These are phyloP conservation scores for Perkinsus marinus DNA, from an alignment of 169 alveolate species.

Conservation along the genomic window DNA sequence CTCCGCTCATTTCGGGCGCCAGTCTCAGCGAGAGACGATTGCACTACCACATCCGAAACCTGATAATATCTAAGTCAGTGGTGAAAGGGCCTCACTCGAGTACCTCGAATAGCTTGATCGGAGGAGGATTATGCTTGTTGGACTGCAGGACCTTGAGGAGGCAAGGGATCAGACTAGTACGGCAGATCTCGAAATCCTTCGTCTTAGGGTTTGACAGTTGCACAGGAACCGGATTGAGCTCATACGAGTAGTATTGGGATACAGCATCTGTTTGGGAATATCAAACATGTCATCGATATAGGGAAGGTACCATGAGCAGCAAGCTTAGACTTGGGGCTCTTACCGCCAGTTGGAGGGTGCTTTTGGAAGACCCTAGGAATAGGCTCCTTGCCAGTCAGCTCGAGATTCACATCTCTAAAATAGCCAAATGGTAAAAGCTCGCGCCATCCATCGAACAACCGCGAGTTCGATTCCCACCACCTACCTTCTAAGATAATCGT, in stretches of 20 bases:
- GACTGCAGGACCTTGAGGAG: slow-evolving; percentile 67
- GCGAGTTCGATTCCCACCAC: slow-evolving; percentile 11
- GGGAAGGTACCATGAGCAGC: not conserved
- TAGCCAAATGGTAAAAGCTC: not conserved
- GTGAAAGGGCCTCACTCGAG: slow-evolving; percentile 58
- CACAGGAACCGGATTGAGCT: slow-evolving; percentile 43
- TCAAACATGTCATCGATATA: not conserved
- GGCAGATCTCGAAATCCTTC: slow-evolving; percentile 69
- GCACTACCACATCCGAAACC: not conserved
- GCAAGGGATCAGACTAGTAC: slow-evolving; percentile 85
- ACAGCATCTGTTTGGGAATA: not conserved
- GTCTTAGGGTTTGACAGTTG: slow-evolving; percentile 76
- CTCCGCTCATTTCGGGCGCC: not conserved
- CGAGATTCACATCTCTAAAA: not conserved
- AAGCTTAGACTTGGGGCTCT: not conserved
- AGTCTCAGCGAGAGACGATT: not conserved
- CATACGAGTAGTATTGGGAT: not conserved
- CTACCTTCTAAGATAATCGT: slow-evolving; percentile 28
- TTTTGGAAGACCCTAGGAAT: not conserved
- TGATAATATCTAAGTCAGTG: slow-evolving; percentile 7
- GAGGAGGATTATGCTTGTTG: slow-evolving; percentile 68
- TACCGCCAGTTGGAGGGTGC: not conserved
- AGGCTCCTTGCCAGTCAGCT: not conserved
- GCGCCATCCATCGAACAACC: not conserved
- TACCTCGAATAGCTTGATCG: slow-evolving; percentile 79